phyloP scores from a whole-genome alignment of 306 rosid genomes.

The Spatholobus suberectus region DNA sequence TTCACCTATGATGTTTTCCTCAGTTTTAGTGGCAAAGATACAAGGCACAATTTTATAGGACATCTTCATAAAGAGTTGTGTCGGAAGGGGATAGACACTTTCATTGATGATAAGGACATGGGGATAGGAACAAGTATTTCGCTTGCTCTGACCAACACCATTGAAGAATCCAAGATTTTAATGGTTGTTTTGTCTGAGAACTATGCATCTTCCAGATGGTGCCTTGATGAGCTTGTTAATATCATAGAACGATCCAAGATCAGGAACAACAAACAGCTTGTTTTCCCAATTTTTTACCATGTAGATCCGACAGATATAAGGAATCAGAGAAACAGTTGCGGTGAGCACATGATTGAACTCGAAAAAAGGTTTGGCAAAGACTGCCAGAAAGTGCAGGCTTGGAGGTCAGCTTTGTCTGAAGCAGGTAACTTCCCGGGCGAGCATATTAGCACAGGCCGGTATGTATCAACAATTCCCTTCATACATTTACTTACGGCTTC shows the following conservation, averaged over 20 bases:
- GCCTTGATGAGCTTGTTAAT: slow-evolving; percentile 16
- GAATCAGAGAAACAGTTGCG: not conserved
- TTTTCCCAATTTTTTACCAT: slow-evolving; percentile 8
- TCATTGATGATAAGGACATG: not conserved
- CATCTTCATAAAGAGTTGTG: not conserved
- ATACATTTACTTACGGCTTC: too few relatives aligned
- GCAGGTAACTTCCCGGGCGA: not conserved
- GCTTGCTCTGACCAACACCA: not conserved
- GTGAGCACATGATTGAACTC: not conserved
- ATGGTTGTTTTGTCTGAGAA: too few relatives aligned
- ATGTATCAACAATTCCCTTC: not conserved
- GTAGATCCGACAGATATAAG: slow-evolving; percentile 15
- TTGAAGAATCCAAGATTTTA: not conserved
- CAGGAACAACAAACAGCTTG: not conserved
- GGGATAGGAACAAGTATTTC: not conserved
- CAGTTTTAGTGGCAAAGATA: slow-evolving; percentile 13
- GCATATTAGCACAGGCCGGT: not conserved
- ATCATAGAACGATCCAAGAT: not conserved
- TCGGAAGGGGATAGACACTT: not conserved
- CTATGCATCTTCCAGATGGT: too few relatives aligned
- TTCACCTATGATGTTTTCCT: not conserved
- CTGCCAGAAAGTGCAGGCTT: not conserved
- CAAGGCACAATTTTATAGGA: not conserved
- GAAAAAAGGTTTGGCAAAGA: not conserved
- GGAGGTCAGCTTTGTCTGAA: not conserved